Percentiles rank a stretch among this genome's conserved stretches.
These are phyloP conservation scores for Jaapia argillacea DNA, from an alignment of 768 basidiomycete genomes.

Conservation along the genomic window DNA sequence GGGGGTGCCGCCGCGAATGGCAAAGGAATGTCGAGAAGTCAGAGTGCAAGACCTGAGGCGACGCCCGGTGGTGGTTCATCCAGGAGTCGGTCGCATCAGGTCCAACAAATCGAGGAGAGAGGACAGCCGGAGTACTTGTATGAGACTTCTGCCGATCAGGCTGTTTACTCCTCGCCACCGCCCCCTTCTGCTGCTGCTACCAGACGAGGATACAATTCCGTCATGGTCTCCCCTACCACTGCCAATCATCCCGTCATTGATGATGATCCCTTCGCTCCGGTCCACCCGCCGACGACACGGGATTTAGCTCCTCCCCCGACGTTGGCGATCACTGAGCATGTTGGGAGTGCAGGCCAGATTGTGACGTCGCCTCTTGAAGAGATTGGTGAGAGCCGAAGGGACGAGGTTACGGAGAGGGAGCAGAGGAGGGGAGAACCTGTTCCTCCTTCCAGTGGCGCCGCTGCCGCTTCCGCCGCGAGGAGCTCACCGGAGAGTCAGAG, in stretches of 20 bases:
- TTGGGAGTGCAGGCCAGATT: slow-evolving; percentile 6
- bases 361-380: background rate
- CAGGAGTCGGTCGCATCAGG: slow-evolving; percentile 27
- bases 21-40: slow-evolving; percentile 31
- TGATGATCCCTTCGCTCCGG: slow-evolving; percentile 69
- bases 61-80: slow-evolving; percentile 14
- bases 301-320: slow-evolving; percentile 7
- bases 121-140: slow-evolving; percentile 66
- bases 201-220: slow-evolving; percentile 31
- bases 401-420: too few species aligned
- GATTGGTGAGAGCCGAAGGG: background rate
- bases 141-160: slow-evolving; percentile 58
- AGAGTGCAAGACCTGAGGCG: slow-evolving; percentile 47
- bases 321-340: slow-evolving; percentile 1
- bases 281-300: slow-evolving; percentile 1
- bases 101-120: slow-evolving; percentile 6
- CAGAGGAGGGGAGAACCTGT: slow-evolving; percentile 7
- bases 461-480: slow-evolving; percentile 23
- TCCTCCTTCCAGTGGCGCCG: slow-evolving; percentile 1
- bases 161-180: slow-evolving; percentile 29
- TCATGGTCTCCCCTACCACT: slow-evolving; percentile 34
- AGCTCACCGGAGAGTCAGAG: slow-evolving; percentile 33
- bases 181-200: slow-evolving; percentile 22
- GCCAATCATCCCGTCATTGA: slow-evolving; percentile 29
- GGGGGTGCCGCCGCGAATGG: slow-evolving; percentile 18